phyloP scores from a whole-genome alignment of 139 green algal genomes.

The Chlorella vulgaris region DNA sequence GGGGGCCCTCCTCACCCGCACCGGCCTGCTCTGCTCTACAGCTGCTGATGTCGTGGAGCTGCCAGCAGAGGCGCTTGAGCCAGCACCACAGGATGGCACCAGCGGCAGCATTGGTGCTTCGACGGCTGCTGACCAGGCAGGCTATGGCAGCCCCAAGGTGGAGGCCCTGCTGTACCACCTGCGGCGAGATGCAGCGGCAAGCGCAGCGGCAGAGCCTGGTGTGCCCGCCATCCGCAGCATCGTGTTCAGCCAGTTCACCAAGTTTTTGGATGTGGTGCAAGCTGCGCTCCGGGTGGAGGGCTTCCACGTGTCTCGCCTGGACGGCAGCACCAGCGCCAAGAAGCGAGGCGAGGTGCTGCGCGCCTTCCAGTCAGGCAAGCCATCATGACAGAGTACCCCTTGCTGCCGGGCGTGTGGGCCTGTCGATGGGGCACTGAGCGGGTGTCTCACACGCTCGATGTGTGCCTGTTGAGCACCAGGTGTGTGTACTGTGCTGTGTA shows the following conservation, averaged over 20 bases:
- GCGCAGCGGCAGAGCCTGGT: conserved; percentile 11
- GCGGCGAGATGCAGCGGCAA: conserved; percentile 8
- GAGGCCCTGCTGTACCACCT: conserved; percentile 52
- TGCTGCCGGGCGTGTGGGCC: not conserved
- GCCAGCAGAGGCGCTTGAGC: conserved; percentile 17
- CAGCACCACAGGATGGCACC: not conserved
- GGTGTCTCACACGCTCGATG: not conserved
- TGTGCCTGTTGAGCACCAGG: not conserved
- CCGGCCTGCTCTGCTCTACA: not conserved
- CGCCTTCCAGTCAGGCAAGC: conserved; percentile 65
- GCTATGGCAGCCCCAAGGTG: conserved; percentile 48
- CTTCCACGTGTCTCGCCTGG: conserved; percentile 57
- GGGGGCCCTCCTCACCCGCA: too few relatives aligned
- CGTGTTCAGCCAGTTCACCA: conserved; percentile 93
- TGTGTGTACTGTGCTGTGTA: not conserved
- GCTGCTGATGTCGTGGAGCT: conserved; percentile 37
- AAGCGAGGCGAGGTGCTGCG: conserved; percentile 64
- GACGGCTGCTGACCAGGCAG: not conserved
- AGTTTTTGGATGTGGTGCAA: not conserved
- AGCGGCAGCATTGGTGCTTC: not conserved
- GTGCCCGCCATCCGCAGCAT: conserved; percentile 67
- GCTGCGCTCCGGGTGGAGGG: conserved; percentile 46
- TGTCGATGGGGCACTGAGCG: too few relatives aligned
- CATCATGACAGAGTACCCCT: not conserved
- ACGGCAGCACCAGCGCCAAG: conserved; percentile 78